These are phyloP conservation scores for Leccinum incarnatum DNA, from an alignment of 768 basidiomycete genomes.

Conservation along the genomic window DNA sequence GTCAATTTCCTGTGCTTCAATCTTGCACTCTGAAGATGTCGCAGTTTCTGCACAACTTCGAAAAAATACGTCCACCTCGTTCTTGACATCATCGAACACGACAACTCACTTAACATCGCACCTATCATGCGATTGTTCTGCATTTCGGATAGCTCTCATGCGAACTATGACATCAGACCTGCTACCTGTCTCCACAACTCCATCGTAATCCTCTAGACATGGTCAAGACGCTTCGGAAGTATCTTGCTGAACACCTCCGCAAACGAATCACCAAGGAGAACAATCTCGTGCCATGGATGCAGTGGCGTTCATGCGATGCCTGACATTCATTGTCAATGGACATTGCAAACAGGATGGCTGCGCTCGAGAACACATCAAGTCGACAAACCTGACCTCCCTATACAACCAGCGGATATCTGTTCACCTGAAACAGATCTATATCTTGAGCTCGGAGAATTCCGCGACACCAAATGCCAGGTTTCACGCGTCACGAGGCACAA, in stretches of 20 bases:
- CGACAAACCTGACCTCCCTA: slow-evolving; percentile 23
- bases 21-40: slow-evolving; percentile 16
- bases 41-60: slow-evolving; percentile 2
- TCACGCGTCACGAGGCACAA: too few relatives aligned
- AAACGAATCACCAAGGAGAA: slow-evolving; percentile 33
- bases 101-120: slow-evolving; percentile 1
- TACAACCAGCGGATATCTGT: slow-evolving; percentile 44
- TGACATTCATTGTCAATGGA: slow-evolving; percentile 30
- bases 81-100: neutral
- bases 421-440: slow-evolving; percentile 49
- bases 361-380: slow-evolving; percentile 35
- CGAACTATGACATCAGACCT: slow-evolving; percentile 7
- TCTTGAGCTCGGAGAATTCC: slow-evolving; percentile 33
- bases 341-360: slow-evolving; percentile 37
- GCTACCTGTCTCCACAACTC: slow-evolving; percentile 7
- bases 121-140: slow-evolving; percentile 30
- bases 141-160: slow-evolving; percentile 3
- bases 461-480: too few relatives aligned
- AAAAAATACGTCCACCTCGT: slow-evolving; percentile 7
- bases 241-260: slow-evolving; percentile 29
- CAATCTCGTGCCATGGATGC: slow-evolving; percentile 26
- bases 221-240: slow-evolving; percentile 20
- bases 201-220: slow-evolving; percentile 12
- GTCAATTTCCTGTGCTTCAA: slow-evolving; percentile 13
- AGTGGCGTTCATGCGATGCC: slow-evolving; percentile 39